Conservation (phyloP, 805 yeast species). For the Teunomyces funiuensis region DNA sequence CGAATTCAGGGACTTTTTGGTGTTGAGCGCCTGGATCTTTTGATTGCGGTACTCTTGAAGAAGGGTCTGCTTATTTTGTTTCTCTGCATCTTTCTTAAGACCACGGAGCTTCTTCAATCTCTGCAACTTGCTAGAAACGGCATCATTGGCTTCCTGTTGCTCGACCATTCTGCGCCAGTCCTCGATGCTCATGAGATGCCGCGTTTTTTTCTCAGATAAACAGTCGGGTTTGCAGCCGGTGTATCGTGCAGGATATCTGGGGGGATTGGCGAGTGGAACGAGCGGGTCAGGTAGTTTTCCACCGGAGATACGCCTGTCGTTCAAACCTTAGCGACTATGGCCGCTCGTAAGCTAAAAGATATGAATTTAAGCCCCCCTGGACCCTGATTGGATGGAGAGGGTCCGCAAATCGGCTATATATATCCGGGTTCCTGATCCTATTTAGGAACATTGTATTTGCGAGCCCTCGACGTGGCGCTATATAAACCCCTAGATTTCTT, state of each 20-base stretch:
- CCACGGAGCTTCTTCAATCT: constrained; percentile 15
- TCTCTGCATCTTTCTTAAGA: constrained; percentile 16
- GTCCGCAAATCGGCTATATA: too few species aligned
- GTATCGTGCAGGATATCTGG: too few species aligned
- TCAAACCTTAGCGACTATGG: too few species aligned
- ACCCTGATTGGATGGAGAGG: too few species aligned
- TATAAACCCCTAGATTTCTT: not conserved
- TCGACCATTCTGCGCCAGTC: not conserved
- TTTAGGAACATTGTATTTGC: too few species aligned
- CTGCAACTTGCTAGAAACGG: constrained; percentile 2
- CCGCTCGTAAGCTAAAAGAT: too few species aligned
- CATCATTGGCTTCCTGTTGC: not conserved
- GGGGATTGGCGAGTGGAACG: too few species aligned
- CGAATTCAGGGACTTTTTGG: too few species aligned
- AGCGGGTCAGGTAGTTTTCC: too few species aligned
- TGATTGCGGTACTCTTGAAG: constrained; percentile 16
- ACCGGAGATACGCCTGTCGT: too few species aligned
- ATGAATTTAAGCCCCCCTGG: too few species aligned
- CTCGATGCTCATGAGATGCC: not conserved
- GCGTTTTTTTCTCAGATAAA: not conserved
- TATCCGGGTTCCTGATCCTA: too few species aligned
- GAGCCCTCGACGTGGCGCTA: not conserved
- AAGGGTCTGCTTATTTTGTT: constrained; percentile 18
- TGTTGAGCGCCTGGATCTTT: constrained; percentile 28
- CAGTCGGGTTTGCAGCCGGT: not conserved